Conservation (phyloP, 805 yeast genomes). For the Pichia scutulata region DNA sequence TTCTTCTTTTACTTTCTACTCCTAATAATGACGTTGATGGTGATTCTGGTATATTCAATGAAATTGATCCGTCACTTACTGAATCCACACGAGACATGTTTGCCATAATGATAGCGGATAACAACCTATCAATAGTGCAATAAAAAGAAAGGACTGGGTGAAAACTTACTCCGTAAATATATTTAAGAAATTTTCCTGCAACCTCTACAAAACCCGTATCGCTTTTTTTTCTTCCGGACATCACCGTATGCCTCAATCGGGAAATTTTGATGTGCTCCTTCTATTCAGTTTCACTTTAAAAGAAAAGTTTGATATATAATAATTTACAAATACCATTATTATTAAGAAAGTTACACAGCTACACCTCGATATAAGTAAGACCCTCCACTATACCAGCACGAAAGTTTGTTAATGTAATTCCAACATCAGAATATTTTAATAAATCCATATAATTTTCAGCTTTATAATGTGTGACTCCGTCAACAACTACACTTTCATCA, state of each 20-base stretch:
- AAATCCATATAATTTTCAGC: slow-evolving; percentile 71
- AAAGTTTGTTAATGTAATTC: slow-evolving; percentile 56
- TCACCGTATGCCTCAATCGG: background rate
- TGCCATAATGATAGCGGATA: background rate
- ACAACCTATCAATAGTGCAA: background rate
- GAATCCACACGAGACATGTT: background rate
- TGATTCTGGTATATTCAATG: background rate
- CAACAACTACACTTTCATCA: slow-evolving; percentile 36
- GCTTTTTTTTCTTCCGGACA: background rate
- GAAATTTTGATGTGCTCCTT: background rate
- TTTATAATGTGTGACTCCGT: slow-evolving; percentile 28
- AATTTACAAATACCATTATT: background rate
- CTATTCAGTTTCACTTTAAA: background rate
- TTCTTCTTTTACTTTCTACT: background rate
- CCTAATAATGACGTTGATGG: background rate
- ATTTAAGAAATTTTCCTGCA: background rate
- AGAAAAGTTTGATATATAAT: too few relatives aligned
- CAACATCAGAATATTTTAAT: slow-evolving; percentile 56
- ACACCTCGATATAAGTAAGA: slow-evolving; percentile 11
- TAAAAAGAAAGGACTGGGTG: background rate
- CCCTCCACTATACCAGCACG: slow-evolving; percentile 65
- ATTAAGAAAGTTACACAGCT: background rate
- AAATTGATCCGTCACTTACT: background rate
- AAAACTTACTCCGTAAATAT: background rate
- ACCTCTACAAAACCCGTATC: background rate